phyloP scores from a whole-genome alignment of 495 filamentous ascomycete species.

The Hypoxylon intermedium region DNA sequence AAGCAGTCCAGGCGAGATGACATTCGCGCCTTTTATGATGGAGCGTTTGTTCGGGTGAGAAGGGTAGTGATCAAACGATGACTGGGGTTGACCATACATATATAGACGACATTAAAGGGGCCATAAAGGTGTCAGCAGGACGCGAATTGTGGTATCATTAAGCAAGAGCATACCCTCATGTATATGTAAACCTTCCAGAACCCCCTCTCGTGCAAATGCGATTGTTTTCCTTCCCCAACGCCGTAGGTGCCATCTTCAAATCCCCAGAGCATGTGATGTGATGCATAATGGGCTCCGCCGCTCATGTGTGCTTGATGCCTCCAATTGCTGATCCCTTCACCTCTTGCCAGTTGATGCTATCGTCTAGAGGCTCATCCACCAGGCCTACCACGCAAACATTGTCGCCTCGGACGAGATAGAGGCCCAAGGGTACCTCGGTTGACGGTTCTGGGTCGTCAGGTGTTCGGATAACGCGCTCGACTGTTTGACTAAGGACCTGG shows the following conservation, averaged over 20 bases:
- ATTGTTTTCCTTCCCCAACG: conserved; percentile 28
- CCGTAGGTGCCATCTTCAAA: conserved; percentile 34
- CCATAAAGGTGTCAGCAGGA: conserved; percentile 37
- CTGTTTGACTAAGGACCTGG: conserved; percentile 76
- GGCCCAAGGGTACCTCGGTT: conserved; percentile 78
- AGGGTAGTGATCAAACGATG: conserved; percentile 4
- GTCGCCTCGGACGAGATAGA: conserved; percentile 93
- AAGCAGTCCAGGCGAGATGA: conserved; percentile 60
- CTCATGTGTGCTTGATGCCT: conserved; percentile 71
- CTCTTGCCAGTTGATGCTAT: conserved; percentile 86
- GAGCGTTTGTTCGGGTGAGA: conserved; percentile 54
- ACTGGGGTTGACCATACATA: conserved; percentile 31
- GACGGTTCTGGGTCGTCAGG: conserved; percentile 83
- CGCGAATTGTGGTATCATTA: conserved; percentile 43
- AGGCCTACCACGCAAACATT: conserved; percentile 92
- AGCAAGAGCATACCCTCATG: conserved; percentile 42
- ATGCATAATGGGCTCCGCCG: not conserved
- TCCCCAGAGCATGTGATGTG: conserved; percentile 9
- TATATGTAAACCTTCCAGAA: conserved; percentile 32
- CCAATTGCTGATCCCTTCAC: conserved; percentile 87
- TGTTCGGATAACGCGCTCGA: conserved; percentile 88
- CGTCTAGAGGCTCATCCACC: conserved; percentile 87
- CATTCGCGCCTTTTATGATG: conserved; percentile 57
- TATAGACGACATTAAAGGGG: conserved; percentile 31
- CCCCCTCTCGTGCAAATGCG: conserved; percentile 32